Percentiles rank a stretch among this genome's conserved stretches.
phyloP scores from a whole-genome alignment of 1,284 basidiomycete genomes.

The Chondrostereum purpureum region DNA sequence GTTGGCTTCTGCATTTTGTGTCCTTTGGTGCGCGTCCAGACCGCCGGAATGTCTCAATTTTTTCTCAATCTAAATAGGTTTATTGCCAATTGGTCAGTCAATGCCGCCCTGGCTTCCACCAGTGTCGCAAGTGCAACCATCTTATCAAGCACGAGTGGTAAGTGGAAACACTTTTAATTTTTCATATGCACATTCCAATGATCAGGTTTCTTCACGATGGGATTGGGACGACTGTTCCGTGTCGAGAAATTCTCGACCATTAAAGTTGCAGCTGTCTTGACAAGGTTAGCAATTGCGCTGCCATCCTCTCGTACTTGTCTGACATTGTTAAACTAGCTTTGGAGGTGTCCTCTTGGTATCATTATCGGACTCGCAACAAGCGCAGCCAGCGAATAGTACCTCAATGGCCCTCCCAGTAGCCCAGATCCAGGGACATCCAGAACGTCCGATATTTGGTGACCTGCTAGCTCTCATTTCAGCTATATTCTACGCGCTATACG shows the following conservation, averaged over 20 bases:
- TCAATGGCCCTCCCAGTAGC: slow-evolving; percentile 4
- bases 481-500: slow-evolving; percentile 87
- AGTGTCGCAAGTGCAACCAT: slow-evolving; percentile 90
- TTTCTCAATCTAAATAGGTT: slow-evolving; percentile 38
- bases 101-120: slow-evolving; percentile 77
- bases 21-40: slow-evolving; percentile 55
- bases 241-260: slow-evolving; percentile 75
- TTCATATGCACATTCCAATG: slow-evolving; percentile 1
- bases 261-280: slow-evolving; percentile 78
- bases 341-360: slow-evolving; percentile 84
- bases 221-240: slow-evolving; percentile 75
- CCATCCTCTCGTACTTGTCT: no score
- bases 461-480: slow-evolving; percentile 76
- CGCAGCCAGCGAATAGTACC: slow-evolving; percentile 8
- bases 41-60: no score
- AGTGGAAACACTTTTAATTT: slow-evolving; percentile 17
- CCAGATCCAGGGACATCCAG: slow-evolving; percentile 12
- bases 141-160: slow-evolving; percentile 83
- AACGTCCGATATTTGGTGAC: slow-evolving; percentile 59
- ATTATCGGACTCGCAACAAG: slow-evolving; percentile 58
- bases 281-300: slow-evolving; percentile 49
- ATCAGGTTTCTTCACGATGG: slow-evolving; percentile 90
- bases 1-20: slow-evolving; percentile 73
- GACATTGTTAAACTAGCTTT: no score
- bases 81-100: slow-evolving; percentile 85